phyloP scores from a whole-genome alignment of 345 rosid genomes.

The Brassica incana region DNA sequence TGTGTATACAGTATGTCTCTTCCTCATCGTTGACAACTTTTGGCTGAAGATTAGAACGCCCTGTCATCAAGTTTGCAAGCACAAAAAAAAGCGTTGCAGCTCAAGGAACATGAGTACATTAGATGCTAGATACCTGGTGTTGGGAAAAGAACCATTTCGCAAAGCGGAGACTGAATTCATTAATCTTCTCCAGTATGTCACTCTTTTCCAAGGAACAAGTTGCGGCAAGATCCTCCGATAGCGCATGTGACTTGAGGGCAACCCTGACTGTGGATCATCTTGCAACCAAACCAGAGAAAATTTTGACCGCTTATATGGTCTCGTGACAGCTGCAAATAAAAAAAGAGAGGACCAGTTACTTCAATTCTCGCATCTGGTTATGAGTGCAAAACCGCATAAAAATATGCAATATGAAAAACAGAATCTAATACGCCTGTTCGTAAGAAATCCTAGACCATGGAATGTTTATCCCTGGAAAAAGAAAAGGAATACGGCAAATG shows the following conservation, averaged over 20 bases:
- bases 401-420: not conserved
- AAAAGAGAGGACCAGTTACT: slow-evolving; percentile 1
- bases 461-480: slow-evolving; percentile 1
- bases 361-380: slow-evolving; percentile 20
- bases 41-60: slow-evolving; percentile 47
- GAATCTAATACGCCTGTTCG: slow-evolving; percentile 17
- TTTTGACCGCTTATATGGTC: slow-evolving; percentile 54
- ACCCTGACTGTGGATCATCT: slow-evolving; percentile 46
- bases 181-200: slow-evolving; percentile 59
- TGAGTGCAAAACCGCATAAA: slow-evolving; percentile 1
- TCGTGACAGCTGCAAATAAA: slow-evolving; percentile 48
- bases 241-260: slow-evolving; percentile 40
- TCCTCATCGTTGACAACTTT: slow-evolving; percentile 65
- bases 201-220: slow-evolving; percentile 90
- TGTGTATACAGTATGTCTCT: slow-evolving; percentile 77
- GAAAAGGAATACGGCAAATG: slow-evolving; percentile 13
- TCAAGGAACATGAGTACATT: slow-evolving; percentile 33
- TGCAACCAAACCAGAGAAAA: slow-evolving; percentile 80
- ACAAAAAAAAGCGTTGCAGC: slow-evolving; percentile 23
- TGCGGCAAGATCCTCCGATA: slow-evolving; percentile 61
- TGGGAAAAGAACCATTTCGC: slow-evolving; percentile 49
- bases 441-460: slow-evolving; percentile 8
- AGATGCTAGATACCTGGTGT: slow-evolving; percentile 56
- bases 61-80: slow-evolving; percentile 29
- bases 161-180: slow-evolving; percentile 44